Conservation (phyloP, 768 basidiomycete genomes). For the Amyloporia xantha region DNA sequence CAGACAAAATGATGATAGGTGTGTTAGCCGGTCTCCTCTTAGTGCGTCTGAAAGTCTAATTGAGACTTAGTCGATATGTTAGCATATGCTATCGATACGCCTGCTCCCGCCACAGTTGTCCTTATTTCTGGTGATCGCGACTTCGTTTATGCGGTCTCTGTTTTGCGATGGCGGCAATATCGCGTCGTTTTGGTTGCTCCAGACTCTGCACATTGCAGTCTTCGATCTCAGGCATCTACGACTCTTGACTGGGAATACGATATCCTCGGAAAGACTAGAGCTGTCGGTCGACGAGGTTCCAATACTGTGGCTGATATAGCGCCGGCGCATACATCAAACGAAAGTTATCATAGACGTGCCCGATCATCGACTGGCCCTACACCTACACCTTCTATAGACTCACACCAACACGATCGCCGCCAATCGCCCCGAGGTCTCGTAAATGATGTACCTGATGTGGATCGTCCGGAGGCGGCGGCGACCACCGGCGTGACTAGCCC, state of each 20-base stretch:
- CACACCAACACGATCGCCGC: background rate
- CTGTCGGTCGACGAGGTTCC: too few relatives aligned
- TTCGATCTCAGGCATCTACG: slow-evolving; percentile 49
- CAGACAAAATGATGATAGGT: slow-evolving; percentile 53
- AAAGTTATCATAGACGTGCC: background rate
- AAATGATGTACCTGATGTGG: background rate
- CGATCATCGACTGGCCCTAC: background rate
- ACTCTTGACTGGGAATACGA: slow-evolving; percentile 48
- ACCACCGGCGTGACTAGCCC: too few relatives aligned
- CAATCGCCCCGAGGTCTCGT: background rate
- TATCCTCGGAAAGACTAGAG: slow-evolving; percentile 22
- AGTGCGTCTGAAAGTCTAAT: background rate
- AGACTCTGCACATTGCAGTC: slow-evolving; percentile 31
- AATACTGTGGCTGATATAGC: too few relatives aligned
- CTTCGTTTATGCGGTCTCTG: slow-evolving; percentile 52
- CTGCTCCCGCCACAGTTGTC: slow-evolving; percentile 45
- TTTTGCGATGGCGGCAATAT: slow-evolving; percentile 16
- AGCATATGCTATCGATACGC: slow-evolving; percentile 55
- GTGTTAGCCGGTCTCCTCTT: background rate
- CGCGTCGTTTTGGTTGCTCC: slow-evolving; percentile 27
- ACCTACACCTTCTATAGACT: background rate
- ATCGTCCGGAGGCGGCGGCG: background rate
- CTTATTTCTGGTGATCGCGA: slow-evolving; percentile 67
- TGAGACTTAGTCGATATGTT: slow-evolving; percentile 54
- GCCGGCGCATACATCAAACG: background rate